Evolutionary conservation across 495 filamentous ascomycete species (phyloP).

Genomic region (Neurospora tetraspora): DNA sequence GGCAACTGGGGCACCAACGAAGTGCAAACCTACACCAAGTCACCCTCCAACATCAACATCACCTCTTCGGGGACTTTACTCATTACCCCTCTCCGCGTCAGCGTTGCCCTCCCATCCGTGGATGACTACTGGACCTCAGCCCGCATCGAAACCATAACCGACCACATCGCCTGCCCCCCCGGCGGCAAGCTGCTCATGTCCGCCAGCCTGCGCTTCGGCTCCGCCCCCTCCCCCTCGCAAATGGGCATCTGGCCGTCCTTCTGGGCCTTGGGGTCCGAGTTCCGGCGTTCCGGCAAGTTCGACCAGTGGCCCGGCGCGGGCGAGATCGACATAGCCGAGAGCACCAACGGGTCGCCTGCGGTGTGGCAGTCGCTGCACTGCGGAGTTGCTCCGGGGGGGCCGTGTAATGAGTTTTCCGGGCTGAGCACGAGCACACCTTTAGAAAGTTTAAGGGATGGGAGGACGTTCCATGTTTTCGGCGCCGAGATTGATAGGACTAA

Average conservation of each 20-base stretch:
- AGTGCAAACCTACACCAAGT: conserved; percentile 18
- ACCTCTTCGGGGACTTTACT: conserved; percentile 2
- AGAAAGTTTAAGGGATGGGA: background rate
- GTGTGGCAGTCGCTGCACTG: background rate
- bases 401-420: background rate
- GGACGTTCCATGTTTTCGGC: background rate
- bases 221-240: background rate
- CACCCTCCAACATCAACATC: conserved; percentile 15
- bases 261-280: background rate
- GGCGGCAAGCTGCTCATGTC: background rate
- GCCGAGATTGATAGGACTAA: background rate
- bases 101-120: background rate
- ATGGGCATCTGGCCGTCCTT: background rate
- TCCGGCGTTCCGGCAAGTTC: background rate
- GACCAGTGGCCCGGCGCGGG: background rate
- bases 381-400: background rate
- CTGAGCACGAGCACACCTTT: background rate
- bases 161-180: background rate
- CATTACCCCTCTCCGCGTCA: background rate
- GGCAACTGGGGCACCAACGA: conserved; percentile 24
- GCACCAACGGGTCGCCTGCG: background rate
- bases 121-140: background rate
- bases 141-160: background rate
- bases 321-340: background rate
- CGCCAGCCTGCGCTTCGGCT: background rate